These are phyloP conservation scores for Peribolospora kevripleyi DNA, from an alignment of 768 basidiomycete genomes.

Conservation along the genomic window DNA sequence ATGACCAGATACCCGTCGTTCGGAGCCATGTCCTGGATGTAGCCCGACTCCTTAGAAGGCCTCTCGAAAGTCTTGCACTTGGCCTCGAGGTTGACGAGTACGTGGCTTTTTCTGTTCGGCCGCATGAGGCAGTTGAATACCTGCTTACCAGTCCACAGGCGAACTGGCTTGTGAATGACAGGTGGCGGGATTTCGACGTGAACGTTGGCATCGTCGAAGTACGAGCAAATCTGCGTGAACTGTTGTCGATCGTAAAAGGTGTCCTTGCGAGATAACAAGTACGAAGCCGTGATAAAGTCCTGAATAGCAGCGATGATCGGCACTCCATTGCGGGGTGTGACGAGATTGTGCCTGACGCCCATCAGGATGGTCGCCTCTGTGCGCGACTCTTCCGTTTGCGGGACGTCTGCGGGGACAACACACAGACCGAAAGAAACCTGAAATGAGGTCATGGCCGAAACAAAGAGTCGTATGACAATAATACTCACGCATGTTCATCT, in stretches of 20 bases:
- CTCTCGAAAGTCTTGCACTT: constrained; percentile 53
- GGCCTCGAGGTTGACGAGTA: constrained; percentile 82
- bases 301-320: constrained; percentile 98
- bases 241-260: constrained; percentile 78
- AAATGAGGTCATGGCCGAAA: background rate
- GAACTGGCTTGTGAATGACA: constrained; percentile 69
- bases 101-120: constrained; percentile 57
- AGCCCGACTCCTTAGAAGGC: constrained; percentile 33
- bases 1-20: constrained; percentile 97
- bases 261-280: constrained; percentile 75
- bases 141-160: constrained; percentile 96
- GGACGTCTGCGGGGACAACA: constrained; percentile 42
- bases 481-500: constrained; percentile 87
- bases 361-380: constrained; percentile 93
- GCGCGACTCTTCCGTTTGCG: constrained; percentile 92
- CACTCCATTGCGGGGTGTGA: constrained; percentile 93
- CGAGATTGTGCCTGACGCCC: constrained; percentile 88
- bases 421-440: background rate
- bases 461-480: background rate
- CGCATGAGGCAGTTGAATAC: constrained; percentile 94
- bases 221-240: constrained; percentile 90
- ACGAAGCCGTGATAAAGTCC: constrained; percentile 98
- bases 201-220: constrained; percentile 67
- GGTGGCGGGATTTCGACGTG: constrained; percentile 93
- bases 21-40: constrained; percentile 52